phyloP scores from a whole-genome alignment of 345 rosid genomes.

The Arabis alpina region DNA sequence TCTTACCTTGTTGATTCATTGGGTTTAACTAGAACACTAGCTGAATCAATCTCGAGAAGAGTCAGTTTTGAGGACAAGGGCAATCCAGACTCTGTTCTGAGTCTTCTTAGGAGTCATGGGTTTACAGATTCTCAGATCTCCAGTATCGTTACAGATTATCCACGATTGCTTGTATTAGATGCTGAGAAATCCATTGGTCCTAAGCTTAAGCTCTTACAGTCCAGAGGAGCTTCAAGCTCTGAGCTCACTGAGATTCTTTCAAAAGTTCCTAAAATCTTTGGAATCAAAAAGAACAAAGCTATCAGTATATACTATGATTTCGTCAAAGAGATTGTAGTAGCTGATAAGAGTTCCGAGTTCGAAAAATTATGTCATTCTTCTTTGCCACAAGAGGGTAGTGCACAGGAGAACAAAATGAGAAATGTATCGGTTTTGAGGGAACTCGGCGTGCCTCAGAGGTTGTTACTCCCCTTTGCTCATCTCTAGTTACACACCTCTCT shows the following conservation, averaged over 20 bases:
- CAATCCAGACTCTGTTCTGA: conserved; percentile 20
- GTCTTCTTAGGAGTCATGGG: conserved; percentile 22
- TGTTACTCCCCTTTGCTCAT: conserved; percentile 12
- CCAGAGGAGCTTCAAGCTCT: conserved; percentile 26
- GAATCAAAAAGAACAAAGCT: not conserved
- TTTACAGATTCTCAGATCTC: conserved; percentile 42
- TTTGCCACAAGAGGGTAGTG: no score
- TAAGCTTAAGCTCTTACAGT: conserved; percentile 26
- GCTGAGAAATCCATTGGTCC: conserved; percentile 37
- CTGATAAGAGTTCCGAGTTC: not conserved
- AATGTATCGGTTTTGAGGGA: conserved; percentile 31
- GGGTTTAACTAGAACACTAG: conserved; percentile 22
- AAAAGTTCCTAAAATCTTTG: conserved; percentile 25
- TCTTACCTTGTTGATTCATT: conserved; percentile 29
- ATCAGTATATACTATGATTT: not conserved
- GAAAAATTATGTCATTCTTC: conserved; percentile 2
- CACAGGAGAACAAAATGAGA: no score
- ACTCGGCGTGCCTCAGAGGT: conserved; percentile 32
- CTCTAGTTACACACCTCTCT: not conserved
- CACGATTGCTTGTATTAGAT: conserved; percentile 19
- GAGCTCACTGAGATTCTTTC: not conserved
- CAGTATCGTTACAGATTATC: not conserved
- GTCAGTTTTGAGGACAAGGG: not conserved
- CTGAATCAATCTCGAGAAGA: conserved; percentile 20
- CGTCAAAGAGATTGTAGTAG: conserved; percentile 8